Percentiles rank a stretch among this genome's conserved stretches.
Evolutionary conservation across 2,329 filamentous ascomycete genomes (phyloP).

Genomic region (Aspergillus ustus): DNA sequence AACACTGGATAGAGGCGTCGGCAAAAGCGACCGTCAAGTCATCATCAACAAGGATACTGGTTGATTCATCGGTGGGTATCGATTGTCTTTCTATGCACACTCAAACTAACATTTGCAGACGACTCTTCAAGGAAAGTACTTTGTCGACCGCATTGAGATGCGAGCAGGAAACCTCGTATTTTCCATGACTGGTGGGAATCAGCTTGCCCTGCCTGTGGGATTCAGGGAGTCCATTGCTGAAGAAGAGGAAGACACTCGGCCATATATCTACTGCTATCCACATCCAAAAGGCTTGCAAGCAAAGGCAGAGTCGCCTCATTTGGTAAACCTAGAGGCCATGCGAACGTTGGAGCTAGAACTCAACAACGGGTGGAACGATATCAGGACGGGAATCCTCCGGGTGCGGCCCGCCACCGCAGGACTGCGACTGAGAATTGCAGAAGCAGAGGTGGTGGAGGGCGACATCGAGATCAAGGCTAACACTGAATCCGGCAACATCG

Average conservation of each 20-base stretch:
- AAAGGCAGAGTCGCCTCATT: constrained; percentile 66
- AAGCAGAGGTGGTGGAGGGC: constrained; percentile 51
- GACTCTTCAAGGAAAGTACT: constrained; percentile 68
- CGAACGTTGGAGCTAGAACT: constrained; percentile 77
- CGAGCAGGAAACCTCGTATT: constrained; percentile 47
- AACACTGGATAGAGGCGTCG: constrained; percentile 67
- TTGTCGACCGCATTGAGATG: constrained; percentile 73
- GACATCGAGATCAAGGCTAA: constrained; percentile 48
- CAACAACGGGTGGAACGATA: constrained; percentile 73
- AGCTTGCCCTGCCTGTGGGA: constrained; percentile 38
- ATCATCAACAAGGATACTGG: constrained; percentile 58
- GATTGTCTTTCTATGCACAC: constrained; percentile 6
- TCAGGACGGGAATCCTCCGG: constrained; percentile 54
- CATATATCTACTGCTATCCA: constrained; percentile 75
- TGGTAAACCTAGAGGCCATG: constrained; percentile 78
- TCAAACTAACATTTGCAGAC: constrained; percentile 29
- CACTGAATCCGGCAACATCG: constrained; percentile 52
- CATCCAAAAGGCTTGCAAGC: constrained; percentile 70
- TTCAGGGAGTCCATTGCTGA: constrained; percentile 41
- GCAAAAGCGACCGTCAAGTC: constrained; percentile 55
- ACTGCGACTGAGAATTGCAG: constrained; percentile 59
- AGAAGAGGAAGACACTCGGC: constrained; percentile 54
- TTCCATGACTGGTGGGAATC: constrained; percentile 33
- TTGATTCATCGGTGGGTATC: constrained; percentile 53
- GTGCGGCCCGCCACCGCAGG: constrained; percentile 66